A percentile compares a stretch with the other conserved stretches of the same genome.
These are phyloP conservation scores for Phellopilus nigrolimitatus DNA, from an alignment of 1,284 basidiomycete genomes.

Conservation along the genomic window DNA sequence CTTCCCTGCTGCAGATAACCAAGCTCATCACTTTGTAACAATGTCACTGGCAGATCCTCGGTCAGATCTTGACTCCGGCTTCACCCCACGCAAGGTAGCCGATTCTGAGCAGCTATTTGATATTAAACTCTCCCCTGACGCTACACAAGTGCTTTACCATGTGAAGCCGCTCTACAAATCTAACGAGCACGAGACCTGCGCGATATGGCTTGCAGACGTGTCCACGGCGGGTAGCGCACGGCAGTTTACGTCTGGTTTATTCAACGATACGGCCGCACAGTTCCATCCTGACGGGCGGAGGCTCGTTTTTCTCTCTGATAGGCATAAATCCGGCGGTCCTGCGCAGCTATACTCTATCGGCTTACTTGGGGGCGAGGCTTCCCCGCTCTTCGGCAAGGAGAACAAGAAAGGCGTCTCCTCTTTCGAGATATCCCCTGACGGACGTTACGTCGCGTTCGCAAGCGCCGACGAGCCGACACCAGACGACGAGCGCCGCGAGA, in stretches of 20 bases:
- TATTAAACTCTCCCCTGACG: slow-evolving; percentile 21
- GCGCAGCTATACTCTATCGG: slow-evolving; percentile 19
- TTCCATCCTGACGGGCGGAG: slow-evolving; percentile 20
- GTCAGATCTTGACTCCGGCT: not conserved
- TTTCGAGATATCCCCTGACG: slow-evolving; percentile 22
- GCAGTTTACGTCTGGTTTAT: slow-evolving; percentile 21
- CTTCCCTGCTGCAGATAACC: no score
- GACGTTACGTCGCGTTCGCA: slow-evolving; percentile 22
- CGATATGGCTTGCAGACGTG: slow-evolving; percentile 20
- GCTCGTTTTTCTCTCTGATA: slow-evolving; percentile 21
- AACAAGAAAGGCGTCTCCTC: slow-evolving; percentile 10
- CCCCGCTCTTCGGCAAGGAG: slow-evolving; percentile 14
- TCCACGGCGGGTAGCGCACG: slow-evolving; percentile 12
- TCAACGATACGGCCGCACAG: slow-evolving; percentile 15
- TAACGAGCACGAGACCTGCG: slow-evolving; percentile 18
- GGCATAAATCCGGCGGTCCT: slow-evolving; percentile 22
- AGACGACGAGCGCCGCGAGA: slow-evolving; percentile 21
- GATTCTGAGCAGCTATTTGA: slow-evolving; percentile 1
- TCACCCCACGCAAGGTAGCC: slow-evolving; percentile 16
- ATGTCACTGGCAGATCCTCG: no score
- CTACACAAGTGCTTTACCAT: slow-evolving; percentile 17
- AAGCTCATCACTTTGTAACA: no score
- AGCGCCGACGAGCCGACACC: slow-evolving; percentile 20
- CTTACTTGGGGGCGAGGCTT: slow-evolving; percentile 17
- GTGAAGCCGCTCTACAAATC: slow-evolving; percentile 18